A percentile compares a stretch with the other conserved stretches of the same genome.
Evolutionary conservation across 2,329 filamentous ascomycete genomes (phyloP).

Genomic region (Exophiala sp.): DNA sequence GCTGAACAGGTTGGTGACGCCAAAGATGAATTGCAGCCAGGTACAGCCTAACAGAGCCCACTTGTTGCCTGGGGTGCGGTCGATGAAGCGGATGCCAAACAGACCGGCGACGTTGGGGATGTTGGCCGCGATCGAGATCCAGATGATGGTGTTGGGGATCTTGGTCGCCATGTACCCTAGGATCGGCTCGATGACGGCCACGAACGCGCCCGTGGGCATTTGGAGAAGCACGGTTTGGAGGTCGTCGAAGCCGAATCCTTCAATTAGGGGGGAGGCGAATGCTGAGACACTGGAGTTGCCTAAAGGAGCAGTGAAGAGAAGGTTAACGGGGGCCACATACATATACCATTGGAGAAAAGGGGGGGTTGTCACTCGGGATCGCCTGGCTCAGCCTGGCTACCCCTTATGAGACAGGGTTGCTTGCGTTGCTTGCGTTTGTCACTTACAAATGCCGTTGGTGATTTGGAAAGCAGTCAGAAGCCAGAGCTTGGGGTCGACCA

Average conservation of each 20-base stretch:
- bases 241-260: slow-evolving; percentile 40
- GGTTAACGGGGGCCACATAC: too few relatives aligned
- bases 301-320: slow-evolving; percentile 36
- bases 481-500: slow-evolving; percentile 36
- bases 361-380: too few relatives aligned
- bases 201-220: slow-evolving; percentile 33
- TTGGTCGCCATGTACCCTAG: slow-evolving; percentile 43
- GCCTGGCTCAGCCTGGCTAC: too few relatives aligned
- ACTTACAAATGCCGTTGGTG: slow-evolving; percentile 38
- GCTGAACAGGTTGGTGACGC: slow-evolving; percentile 46
- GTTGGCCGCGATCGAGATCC: slow-evolving; percentile 26
- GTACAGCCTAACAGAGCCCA: slow-evolving; percentile 47
- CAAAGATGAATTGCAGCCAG: slow-evolving; percentile 48
- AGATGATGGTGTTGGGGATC: slow-evolving; percentile 38
- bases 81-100: slow-evolving; percentile 46
- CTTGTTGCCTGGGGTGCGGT: slow-evolving; percentile 36
- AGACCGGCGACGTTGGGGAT: slow-evolving; percentile 38
- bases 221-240: slow-evolving; percentile 33
- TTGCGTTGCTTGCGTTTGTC: too few relatives aligned
- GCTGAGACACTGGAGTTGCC: slow-evolving; percentile 47
- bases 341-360: too few relatives aligned
- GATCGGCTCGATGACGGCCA: slow-evolving; percentile 30
- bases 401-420: too few relatives aligned
- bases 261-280: slow-evolving; percentile 43
- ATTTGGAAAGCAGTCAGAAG: slow-evolving; percentile 39